Percentiles rank a stretch among this genome's conserved stretches.
These are phyloP conservation scores for Fonsecaea pugnacius DNA, from an alignment of 2,329 filamentous ascomycete species.

Conservation along the genomic window DNA sequence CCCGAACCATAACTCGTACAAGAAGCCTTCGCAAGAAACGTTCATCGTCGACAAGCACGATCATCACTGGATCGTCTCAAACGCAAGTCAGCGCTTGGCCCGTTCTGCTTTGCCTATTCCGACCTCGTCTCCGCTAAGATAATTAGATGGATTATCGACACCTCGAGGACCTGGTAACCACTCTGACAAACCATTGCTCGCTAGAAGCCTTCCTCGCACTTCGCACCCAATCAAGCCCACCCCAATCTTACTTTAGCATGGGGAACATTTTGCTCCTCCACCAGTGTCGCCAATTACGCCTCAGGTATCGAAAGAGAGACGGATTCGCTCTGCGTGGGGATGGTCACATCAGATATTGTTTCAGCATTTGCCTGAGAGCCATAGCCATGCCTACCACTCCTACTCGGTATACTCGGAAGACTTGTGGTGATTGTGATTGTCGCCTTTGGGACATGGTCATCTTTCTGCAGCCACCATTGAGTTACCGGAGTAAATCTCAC, in stretches of 20 bases:
- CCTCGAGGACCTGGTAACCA: constrained; percentile 14
- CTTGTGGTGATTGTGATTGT: not conserved
- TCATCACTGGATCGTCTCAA: not conserved
- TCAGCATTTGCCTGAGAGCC: constrained; percentile 16
- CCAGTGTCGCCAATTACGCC: constrained; percentile 17
- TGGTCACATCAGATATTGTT: constrained; percentile 28
- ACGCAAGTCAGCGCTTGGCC: constrained; percentile 25
- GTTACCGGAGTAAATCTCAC: not conserved
- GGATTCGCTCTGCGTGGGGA: not conserved
- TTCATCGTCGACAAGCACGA: constrained; percentile 6
- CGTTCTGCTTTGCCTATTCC: constrained; percentile 19
- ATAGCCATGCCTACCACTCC: constrained; percentile 1
- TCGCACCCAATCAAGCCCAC: constrained; percentile 18
- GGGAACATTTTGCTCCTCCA: constrained; percentile 7
- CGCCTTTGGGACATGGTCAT: not conserved
- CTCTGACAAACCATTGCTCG: constrained; percentile 21
- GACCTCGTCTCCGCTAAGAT: constrained; percentile 19
- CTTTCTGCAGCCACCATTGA: not conserved
- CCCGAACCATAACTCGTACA: not conserved
- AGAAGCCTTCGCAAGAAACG: not conserved
- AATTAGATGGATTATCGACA: constrained; percentile 7
- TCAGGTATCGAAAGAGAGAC: constrained; percentile 11
- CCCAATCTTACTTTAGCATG: constrained; percentile 24
- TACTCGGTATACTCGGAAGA: not conserved
- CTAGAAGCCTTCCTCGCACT: constrained; percentile 10